These are phyloP conservation scores for Apiospora pterosperma DNA, from an alignment of 2,329 filamentous ascomycete species.

Conservation along the genomic window DNA sequence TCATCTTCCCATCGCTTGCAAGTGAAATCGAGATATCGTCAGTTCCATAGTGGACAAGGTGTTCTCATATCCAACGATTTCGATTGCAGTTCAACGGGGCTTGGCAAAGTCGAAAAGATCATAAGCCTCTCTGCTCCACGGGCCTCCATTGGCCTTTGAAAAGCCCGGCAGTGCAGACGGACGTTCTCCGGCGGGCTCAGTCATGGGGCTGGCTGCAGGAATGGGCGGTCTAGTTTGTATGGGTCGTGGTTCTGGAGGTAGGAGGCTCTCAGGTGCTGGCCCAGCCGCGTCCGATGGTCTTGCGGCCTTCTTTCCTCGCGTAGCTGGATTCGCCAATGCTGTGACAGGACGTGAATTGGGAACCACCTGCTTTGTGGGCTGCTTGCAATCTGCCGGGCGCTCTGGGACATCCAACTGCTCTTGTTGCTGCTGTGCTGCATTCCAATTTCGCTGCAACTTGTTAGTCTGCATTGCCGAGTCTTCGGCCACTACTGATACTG, in stretches of 20 bases:
- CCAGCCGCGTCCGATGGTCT: slow-evolving; percentile 49
- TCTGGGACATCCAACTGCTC: neutral
- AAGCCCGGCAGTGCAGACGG: slow-evolving; percentile 37
- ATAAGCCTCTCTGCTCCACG: slow-evolving; percentile 67
- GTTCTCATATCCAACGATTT: neutral
- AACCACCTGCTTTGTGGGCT: neutral
- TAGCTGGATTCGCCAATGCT: slow-evolving; percentile 41
- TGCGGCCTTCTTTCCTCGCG: slow-evolving; percentile 50
- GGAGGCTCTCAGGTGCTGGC: slow-evolving; percentile 36
- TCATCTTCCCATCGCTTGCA: neutral
- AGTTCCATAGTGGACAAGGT: neutral
- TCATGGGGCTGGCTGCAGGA: neutral
- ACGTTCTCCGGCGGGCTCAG: slow-evolving; percentile 10
- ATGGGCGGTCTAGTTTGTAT: neutral
- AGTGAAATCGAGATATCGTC: neutral
- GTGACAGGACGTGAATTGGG: neutral
- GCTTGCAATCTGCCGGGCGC: neutral
- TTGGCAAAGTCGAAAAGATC: slow-evolving; percentile 59
- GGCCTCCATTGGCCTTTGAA: slow-evolving; percentile 51
- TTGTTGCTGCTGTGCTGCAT: neutral
- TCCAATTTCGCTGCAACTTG: neutral
- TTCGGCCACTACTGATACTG: neutral
- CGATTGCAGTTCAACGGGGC: neutral
- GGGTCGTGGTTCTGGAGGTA: slow-evolving; percentile 16
- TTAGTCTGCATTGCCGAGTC: neutral